Percentiles rank a stretch among this genome's conserved stretches.
These are phyloP conservation scores for Leptographium lundbergii DNA, from an alignment of 2,329 filamentous ascomycete species.

Conservation along the genomic window DNA sequence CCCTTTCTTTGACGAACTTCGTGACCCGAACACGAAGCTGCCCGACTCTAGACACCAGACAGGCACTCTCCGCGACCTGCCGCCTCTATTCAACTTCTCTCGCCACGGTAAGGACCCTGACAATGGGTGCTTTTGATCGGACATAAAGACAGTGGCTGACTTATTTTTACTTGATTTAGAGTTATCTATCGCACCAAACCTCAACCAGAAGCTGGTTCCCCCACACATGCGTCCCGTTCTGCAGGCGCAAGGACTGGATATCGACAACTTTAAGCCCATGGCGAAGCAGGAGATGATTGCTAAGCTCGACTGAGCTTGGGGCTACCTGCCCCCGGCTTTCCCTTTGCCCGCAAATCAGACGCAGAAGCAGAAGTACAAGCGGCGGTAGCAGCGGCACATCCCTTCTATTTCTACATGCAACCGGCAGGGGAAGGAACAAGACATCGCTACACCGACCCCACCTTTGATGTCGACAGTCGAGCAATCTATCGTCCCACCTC, in stretches of 20 bases:
- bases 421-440: neutral
- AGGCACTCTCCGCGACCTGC: conserved; percentile 67
- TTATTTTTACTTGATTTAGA: conserved; percentile 30
- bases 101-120: conserved; percentile 62
- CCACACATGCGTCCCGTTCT: conserved; percentile 65
- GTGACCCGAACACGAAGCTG: conserved; percentile 79
- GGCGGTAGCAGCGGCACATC: neutral
- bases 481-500: neutral
- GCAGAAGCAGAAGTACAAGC: conserved; percentile 3
- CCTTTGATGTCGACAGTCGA: neutral
- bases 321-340: neutral
- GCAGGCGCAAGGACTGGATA: conserved; percentile 68
- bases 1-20: conserved; percentile 94
- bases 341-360: conserved; percentile 2
- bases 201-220: conserved; percentile 84
- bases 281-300: conserved; percentile 95
- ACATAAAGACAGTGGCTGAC: neutral
- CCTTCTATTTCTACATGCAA: neutral
- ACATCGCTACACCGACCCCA: neutral
- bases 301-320: conserved; percentile 66
- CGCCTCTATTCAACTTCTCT: conserved; percentile 83
- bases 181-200: conserved; percentile 81
- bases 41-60: conserved; percentile 89
- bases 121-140: neutral
- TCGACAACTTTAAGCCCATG: conserved; percentile 86